phyloP scores from a whole-genome alignment of 2,329 filamentous ascomycete genomes.

The Kalmusia sp. region DNA sequence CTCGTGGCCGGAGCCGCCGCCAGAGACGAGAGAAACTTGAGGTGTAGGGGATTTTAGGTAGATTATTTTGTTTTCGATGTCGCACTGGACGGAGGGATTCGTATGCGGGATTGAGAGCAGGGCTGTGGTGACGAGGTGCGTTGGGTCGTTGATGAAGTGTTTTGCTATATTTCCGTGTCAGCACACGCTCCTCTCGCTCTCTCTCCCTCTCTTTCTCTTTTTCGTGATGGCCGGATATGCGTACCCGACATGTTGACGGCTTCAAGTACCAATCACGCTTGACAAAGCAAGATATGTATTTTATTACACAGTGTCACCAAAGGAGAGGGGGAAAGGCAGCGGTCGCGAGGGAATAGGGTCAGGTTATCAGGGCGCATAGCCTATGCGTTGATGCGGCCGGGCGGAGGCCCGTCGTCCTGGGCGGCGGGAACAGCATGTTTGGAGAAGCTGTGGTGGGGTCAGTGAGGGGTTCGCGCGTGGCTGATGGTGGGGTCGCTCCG shows the following conservation, averaged over 20 bases:
- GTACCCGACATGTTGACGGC: slow-evolving; percentile 11
- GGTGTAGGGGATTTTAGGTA: slow-evolving; percentile 37
- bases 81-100: slow-evolving; percentile 83
- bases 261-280: not conserved
- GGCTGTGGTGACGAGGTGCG: slow-evolving; percentile 77
- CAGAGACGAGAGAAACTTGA: slow-evolving; percentile 82
- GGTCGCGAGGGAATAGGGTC: too few species aligned
- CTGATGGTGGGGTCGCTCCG: not conserved
- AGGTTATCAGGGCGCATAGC: too few species aligned
- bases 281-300: not conserved
- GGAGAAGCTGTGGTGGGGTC: not conserved
- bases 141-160: slow-evolving; percentile 89
- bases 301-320: not conserved
- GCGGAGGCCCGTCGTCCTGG: not conserved
- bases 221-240: not conserved
- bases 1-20: slow-evolving; percentile 90
- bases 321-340: not conserved
- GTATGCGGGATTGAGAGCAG: slow-evolving; percentile 79
- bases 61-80: slow-evolving; percentile 77
- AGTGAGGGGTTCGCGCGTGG: not conserved
- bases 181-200: too few species aligned
- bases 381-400: not conserved
- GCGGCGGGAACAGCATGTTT: not conserved
- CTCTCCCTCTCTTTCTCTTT: too few species aligned
- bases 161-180: slow-evolving; percentile 55